Conservation (phyloP, 192 early-diverging fungal genomes). For the Coemansia sp. region DNA sequence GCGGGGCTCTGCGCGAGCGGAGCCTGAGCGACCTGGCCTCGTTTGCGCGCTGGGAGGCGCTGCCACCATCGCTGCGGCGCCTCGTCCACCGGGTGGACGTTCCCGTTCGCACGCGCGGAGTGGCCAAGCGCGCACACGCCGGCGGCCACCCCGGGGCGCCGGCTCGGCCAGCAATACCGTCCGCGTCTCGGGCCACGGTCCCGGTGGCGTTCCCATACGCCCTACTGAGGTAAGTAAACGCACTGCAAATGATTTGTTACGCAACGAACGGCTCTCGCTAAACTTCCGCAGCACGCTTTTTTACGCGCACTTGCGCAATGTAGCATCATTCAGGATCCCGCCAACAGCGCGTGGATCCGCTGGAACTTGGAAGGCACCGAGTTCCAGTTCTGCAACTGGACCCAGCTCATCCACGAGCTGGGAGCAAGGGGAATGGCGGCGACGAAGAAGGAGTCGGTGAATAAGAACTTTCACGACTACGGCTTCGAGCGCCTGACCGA, state of each 20-base stretch:
- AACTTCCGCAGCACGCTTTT: not conserved
- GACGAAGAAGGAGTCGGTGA: constrained; percentile 1
- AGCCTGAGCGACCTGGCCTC: not conserved
- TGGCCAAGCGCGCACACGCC: not conserved
- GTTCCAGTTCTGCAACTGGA: constrained; percentile 1
- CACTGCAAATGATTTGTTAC: not conserved
- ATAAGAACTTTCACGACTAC: constrained; percentile 9
- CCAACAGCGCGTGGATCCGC: constrained; percentile 5
- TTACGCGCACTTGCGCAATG: not conserved
- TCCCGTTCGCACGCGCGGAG: not conserved
- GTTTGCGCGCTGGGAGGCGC: not conserved
- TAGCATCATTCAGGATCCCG: not conserved
- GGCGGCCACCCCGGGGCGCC: not conserved
- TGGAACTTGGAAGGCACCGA: not conserved
- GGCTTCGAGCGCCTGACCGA: constrained; percentile 3
- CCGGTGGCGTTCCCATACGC: not conserved
- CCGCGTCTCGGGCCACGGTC: not conserved
- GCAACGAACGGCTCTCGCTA: not conserved
- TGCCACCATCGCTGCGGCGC: not conserved
- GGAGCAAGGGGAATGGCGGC: not conserved
- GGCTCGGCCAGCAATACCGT: not conserved
- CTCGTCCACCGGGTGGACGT: not conserved
- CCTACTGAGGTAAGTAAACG: not conserved
- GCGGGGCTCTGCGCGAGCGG: not conserved
- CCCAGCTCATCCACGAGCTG: not conserved